Evolutionary conservation across 371 early-diverging fungal genomes (phyloP).

Genomic region (Mortierella sp.): DNA sequence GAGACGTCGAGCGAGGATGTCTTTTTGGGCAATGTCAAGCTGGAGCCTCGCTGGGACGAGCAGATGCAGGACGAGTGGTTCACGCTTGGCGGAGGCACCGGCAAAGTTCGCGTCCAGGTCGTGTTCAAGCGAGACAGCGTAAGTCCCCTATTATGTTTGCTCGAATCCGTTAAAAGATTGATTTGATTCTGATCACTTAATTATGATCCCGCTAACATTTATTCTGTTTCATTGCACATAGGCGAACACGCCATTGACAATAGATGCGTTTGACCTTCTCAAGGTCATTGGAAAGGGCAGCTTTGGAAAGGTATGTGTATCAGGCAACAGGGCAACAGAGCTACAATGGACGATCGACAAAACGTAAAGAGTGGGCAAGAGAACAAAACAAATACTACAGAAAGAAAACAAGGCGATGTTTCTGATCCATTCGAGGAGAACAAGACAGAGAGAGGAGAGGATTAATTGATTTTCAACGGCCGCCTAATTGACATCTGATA

Average conservation of each 20-base stretch:
- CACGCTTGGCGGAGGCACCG: constrained; percentile 72
- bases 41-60: constrained; percentile 78
- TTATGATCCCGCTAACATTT: background rate
- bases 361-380: background rate
- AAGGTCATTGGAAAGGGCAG: constrained; percentile 97
- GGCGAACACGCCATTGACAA: constrained; percentile 76
- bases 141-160: constrained; percentile 15
- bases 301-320: constrained; percentile 89
- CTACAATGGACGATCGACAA: background rate
- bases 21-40: constrained; percentile 78
- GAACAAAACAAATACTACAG: background rate
- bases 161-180: background rate
- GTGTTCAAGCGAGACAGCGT: constrained; percentile 80
- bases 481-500: constrained; percentile 13
- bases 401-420: background rate
- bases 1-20: constrained; percentile 67
- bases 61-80: constrained; percentile 73
- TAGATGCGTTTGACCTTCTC: constrained; percentile 95
- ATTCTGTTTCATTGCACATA: constrained; percentile 23
- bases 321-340: background rate
- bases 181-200: background rate
- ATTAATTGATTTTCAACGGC: constrained; percentile 7
- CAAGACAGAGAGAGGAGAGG: background rate
- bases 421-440: constrained; percentile 1
- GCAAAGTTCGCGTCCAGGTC: constrained; percentile 76